phyloP scores from a whole-genome alignment of 2,329 filamentous ascomycete genomes.

The Apiospora rasikravindrae region DNA sequence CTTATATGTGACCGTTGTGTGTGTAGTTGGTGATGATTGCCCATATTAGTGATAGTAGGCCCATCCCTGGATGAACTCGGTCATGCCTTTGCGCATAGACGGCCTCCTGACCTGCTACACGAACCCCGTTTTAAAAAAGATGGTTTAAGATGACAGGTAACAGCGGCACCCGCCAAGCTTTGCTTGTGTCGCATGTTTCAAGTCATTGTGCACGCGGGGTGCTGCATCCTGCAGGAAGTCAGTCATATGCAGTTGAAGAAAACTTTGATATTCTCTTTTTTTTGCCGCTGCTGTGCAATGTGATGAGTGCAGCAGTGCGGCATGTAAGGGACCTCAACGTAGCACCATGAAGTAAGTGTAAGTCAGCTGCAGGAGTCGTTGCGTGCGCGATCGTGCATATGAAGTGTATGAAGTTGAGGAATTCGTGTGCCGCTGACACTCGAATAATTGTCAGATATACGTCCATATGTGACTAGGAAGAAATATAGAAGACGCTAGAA shows the following conservation, averaged over 20 bases:
- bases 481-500: no score
- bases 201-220: not conserved
- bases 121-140: not conserved
- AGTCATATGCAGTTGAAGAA: not conserved
- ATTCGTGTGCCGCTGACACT: no score
- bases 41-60: not conserved
- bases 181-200: not conserved
- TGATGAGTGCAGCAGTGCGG: not conserved
- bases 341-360: not conserved
- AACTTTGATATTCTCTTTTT: not conserved
- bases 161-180: not conserved
- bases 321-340: not conserved
- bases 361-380: not conserved
- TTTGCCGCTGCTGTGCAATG: not conserved
- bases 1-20: not conserved
- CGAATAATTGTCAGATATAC: no score
- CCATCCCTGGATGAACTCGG: not conserved
- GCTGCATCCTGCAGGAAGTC: not conserved
- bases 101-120: not conserved
- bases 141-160: not conserved
- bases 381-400: no score
- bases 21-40: not conserved
- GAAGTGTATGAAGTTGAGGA: no score
- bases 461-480: no score
- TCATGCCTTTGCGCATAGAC: not conserved